Base-by-base conservation (phyloP, 805 yeast species). In the Saccharomycopsis javanensis region DNA sequence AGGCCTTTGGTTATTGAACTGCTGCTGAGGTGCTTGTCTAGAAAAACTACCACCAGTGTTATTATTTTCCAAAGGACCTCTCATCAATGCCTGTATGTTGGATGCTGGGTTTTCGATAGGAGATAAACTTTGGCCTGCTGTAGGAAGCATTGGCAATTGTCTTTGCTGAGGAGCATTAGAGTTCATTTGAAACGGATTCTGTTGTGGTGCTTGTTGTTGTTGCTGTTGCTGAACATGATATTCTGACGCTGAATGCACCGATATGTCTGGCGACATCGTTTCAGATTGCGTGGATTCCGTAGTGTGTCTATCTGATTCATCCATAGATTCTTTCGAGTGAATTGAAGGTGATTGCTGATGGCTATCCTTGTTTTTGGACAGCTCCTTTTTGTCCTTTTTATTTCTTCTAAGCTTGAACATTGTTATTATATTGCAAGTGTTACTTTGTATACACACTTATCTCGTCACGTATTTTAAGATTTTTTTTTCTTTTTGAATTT, bases 181-280 rank as follows among this genome's bases (percentile, higher is more conserved):
- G 20, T 50, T 54, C 35, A 51, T 23, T 13, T 60, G 58, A 25
- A 56, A 62, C 3, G 53, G 60, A 50, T 61, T 63, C 38, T 54
- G 64, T 20, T 31, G 58, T 30, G 54, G 60, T 33, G 53, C 55
- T 34, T 34, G 59, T 50, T 57, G 57, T 20, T 16, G 57, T 45
- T 56, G 62, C 25, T 57, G 63, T 33, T 60, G 64, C 18, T 53
- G 57, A 11, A n/a, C 59, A 56, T n/a, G 60, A 50, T 57, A 46
- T 33, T 28, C 53, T 3, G 56, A 53, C 3, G 23, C 30, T 10
- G 55, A 34, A 16, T 28, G 45, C 27, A 42, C 27, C 10, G 48
- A 42, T 11, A 42, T 42, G 28, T 42, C 48, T 20, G 48, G 48
- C 15, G 48, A 42, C 48, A 42, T 42, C 5, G 48, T 20, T n/a